Evolutionary conservation across 306 rosid species (phyloP), one percentile per base, ranked within the genome.

Genomic region (Malus sylvestris): DNA sequence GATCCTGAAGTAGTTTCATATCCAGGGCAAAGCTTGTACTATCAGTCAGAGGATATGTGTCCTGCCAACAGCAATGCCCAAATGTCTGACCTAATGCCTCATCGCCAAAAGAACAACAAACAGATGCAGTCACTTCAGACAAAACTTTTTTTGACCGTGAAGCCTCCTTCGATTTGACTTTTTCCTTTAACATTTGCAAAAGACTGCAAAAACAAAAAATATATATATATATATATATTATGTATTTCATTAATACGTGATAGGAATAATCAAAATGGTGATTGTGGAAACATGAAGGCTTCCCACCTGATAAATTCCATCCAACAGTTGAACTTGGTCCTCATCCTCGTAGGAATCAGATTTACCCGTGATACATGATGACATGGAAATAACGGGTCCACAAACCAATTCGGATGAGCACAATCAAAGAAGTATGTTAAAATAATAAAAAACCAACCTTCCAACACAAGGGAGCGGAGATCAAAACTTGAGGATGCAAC

Each of bases 21-120:
- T 94, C 98, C 73, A 78, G 84, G 77, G 80, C 85, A 68, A 91
- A 74, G 82, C 98, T 90, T 49, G 91, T 60, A 62, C 72, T 76
- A 71, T 94, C 96, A 62, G 83, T 80, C 3, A 90, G 82, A 67
- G 87, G 87, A 75, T 85, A 83, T 1, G 89, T 84, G 25, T 87
- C 91, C 88, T 69, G 86, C 95, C 91, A 89, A 44, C 81, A 80
- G 67, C 87, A 25, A 25, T 25, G 25, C 25, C 25, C 25, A 25
- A 25, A 25, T 25, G 25, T 25, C 25, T 25, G 25, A 81, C 86
- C 73, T 81, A 86, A 74, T 68, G 83, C 71, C 58, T 79, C 96
- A 40, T 80, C 72, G 13, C 86, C 52, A 79, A 76, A 88, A 1
- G 83, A 80, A 84, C 97, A 87, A 82, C 96, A 90, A 35, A 78